Evolutionary conservation across 805 yeast genomes (phyloP).

Genomic region (Hanseniaspora lachancei): DNA sequence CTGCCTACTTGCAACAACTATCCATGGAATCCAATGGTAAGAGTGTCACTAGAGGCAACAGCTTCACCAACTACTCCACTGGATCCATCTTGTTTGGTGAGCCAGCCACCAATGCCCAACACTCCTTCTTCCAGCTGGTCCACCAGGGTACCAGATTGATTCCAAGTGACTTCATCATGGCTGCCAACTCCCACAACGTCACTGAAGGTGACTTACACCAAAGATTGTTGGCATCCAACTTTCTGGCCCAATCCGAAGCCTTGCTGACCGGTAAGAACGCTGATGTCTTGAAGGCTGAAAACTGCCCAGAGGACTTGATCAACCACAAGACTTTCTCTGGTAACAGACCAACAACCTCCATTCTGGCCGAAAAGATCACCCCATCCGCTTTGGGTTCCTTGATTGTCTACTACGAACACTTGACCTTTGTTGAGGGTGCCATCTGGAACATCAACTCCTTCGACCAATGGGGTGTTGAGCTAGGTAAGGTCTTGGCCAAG

Average conservation of each 20-base stretch:
- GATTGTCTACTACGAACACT: conserved; percentile 95
- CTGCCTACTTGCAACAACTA: conserved; percentile 96
- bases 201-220: conserved; percentile 88
- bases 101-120: conserved; percentile 98
- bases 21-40: conserved; percentile 99
- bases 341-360: conserved; percentile 97
- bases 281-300: conserved; percentile 74
- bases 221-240: conserved; percentile 96
- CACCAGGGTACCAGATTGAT: conserved; percentile 98
- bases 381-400: conserved; percentile 93
- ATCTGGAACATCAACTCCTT: conserved; percentile 98
- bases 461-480: conserved; percentile 99
- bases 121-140: conserved; percentile 97
- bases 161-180: conserved; percentile 91
- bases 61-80: conserved; percentile 85
- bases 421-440: conserved; percentile 97
- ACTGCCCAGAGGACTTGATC: conserved; percentile 69
- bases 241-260: conserved; percentile 97
- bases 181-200: conserved; percentile 97
- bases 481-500: conserved; percentile 96
- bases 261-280: conserved; percentile 89
- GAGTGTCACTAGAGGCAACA: conserved; percentile 85
- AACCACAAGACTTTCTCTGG: conserved; percentile 97
- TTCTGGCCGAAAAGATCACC: conserved; percentile 86
- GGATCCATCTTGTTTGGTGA: conserved; percentile 95